These are phyloP conservation scores for Hypoxylon sp. DNA, from an alignment of 2,329 filamentous ascomycete genomes.

Conservation along the genomic window DNA sequence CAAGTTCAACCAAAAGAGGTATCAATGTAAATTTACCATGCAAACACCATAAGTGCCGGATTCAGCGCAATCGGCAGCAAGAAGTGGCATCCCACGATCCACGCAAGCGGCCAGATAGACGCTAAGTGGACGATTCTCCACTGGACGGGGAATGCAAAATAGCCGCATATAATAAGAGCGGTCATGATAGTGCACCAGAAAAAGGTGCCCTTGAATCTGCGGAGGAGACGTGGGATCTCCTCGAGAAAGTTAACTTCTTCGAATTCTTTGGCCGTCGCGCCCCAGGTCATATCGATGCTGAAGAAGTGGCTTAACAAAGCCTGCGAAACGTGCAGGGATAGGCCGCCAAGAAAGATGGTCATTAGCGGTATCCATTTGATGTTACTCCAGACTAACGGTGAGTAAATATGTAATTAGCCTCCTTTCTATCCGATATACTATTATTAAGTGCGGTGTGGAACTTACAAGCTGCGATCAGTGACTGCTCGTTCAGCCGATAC, in stretches of 20 bases:
- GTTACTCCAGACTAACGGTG: slow-evolving; percentile 64
- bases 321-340: slow-evolving; percentile 60
- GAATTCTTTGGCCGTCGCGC: slow-evolving; percentile 55
- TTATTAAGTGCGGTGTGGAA: slow-evolving; percentile 23
- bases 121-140: slow-evolving; percentile 72
- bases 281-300: slow-evolving; percentile 60
- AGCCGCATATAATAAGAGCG: slow-evolving; percentile 52
- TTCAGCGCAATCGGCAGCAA: slow-evolving; percentile 72
- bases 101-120: slow-evolving; percentile 71
- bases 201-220: slow-evolving; percentile 55
- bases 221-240: slow-evolving; percentile 53
- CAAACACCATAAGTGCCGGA: slow-evolving; percentile 75
- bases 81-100: slow-evolving; percentile 68
- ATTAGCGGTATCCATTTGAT: slow-evolving; percentile 64
- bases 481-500: slow-evolving; percentile 69
- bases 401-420: slow-evolving; percentile 21
- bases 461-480: slow-evolving; percentile 61
- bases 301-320: slow-evolving; percentile 61
- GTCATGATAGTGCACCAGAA: slow-evolving; percentile 49
- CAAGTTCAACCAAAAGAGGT: background rate
- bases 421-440: slow-evolving; percentile 8
- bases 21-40: slow-evolving; percentile 61
- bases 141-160: slow-evolving; percentile 50
- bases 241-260: slow-evolving; percentile 56
- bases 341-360: slow-evolving; percentile 61